These are phyloP conservation scores for Globisporangium carolinianum DNA, from an alignment of 352 stramenopile species.

Conservation along the genomic window DNA sequence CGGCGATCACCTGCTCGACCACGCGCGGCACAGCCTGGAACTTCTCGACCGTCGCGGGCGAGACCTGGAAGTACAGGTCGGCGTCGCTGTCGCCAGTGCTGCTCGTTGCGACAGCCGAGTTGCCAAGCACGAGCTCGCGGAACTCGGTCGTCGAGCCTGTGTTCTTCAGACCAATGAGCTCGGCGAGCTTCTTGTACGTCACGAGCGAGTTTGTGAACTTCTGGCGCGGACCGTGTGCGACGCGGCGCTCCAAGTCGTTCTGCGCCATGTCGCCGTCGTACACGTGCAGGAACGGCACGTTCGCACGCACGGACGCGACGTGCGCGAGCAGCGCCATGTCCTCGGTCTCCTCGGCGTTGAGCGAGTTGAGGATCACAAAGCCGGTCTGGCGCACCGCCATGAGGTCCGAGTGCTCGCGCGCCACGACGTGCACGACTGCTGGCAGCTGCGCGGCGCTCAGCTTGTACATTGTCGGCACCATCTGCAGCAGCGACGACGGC, in stretches of 20 bases:
- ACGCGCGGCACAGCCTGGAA: conserved; percentile 61
- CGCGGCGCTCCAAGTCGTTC: conserved; percentile 65
- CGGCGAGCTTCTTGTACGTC: conserved; percentile 55
- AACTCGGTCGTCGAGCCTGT: conserved; percentile 41
- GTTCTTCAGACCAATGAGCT: conserved; percentile 57
- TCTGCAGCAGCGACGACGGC: conserved; percentile 80
- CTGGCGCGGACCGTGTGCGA: conserved; percentile 23
- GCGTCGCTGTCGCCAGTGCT: conserved; percentile 44
- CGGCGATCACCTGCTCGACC: conserved; percentile 73
- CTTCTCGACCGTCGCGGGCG: conserved; percentile 77
- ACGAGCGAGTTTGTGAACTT: conserved; percentile 67
- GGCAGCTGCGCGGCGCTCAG: conserved; percentile 83
- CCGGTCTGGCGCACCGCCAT: conserved; percentile 90
- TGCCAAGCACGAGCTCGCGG: conserved; percentile 51
- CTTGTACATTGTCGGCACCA: conserved; percentile 94
- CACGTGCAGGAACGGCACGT: conserved; percentile 91
- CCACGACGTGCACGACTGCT: conserved; percentile 88
- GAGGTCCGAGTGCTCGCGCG: conserved; percentile 88
- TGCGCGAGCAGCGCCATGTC: conserved; percentile 90
- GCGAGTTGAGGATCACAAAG: conserved; percentile 86
- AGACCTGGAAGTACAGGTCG: conserved; percentile 91
- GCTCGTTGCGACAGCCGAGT: conserved; percentile 31
- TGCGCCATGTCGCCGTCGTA: conserved; percentile 90
- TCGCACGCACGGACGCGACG: conserved; percentile 84
- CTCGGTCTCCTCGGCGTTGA: conserved; percentile 82